A percentile compares a stretch with the other conserved stretches of the same genome.
These are phyloP conservation scores for Pseudopithomyces maydicus DNA, from an alignment of 2,329 filamentous ascomycete species.

Conservation along the genomic window DNA sequence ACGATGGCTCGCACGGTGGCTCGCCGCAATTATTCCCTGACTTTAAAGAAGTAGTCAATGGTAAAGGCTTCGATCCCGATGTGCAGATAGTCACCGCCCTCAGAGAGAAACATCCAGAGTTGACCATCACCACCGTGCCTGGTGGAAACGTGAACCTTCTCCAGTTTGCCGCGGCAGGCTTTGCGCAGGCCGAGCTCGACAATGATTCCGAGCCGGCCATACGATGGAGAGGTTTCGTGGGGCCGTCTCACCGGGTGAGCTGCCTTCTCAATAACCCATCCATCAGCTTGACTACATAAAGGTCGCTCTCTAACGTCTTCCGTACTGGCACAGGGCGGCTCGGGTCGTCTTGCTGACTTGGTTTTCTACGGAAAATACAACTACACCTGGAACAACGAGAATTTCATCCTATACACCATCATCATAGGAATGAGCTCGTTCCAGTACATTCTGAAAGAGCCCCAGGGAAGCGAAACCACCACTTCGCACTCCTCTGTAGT, in stretches of 20 bases:
- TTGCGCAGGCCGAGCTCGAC: conserved; percentile 46
- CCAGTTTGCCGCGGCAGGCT: conserved; percentile 49
- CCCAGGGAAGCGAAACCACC: conserved; percentile 34
- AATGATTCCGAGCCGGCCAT: conserved; percentile 44
- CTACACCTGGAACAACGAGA: conserved; percentile 45
- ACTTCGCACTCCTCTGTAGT: conserved; percentile 42
- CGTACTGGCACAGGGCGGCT: conserved; percentile 16
- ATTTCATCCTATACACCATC: conserved; percentile 48
- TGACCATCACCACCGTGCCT: conserved; percentile 48
- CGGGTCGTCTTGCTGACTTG: conserved; percentile 43
- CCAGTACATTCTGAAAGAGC: conserved; percentile 50
- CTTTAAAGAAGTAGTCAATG: conserved; percentile 41
- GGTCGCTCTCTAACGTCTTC: not conserved
- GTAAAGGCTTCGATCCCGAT: conserved; percentile 45
- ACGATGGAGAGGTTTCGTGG: conserved; percentile 45
- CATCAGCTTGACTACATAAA: not conserved
- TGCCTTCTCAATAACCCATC: not conserved
- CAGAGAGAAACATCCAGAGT: conserved; percentile 41
- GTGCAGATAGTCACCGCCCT: conserved; percentile 46
- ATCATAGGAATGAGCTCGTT: conserved; percentile 25
- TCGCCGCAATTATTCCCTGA: conserved; percentile 41
- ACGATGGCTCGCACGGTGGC: conserved; percentile 14
- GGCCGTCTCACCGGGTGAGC: conserved; percentile 27
- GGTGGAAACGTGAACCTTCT: conserved; percentile 44
- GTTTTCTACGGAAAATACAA: conserved; percentile 48